These are phyloP conservation scores for Termitomyces sp. DNA, from an alignment of 768 basidiomycete genomes.

Conservation along the genomic window DNA sequence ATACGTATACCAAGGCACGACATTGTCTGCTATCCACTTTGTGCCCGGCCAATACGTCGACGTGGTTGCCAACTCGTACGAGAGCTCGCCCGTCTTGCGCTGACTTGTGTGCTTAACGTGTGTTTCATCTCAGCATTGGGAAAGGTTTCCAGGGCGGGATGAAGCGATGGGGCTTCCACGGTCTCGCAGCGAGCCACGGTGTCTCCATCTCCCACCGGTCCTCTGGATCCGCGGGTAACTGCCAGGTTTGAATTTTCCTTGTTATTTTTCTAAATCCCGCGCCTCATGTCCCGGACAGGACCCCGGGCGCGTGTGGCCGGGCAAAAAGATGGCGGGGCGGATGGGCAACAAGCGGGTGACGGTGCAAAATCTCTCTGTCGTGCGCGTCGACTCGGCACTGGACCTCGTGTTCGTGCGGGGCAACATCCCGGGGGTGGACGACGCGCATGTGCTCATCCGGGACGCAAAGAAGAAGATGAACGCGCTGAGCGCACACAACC, in stretches of 20 bases:
- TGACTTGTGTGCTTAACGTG: too few species aligned
- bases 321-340: slow-evolving; percentile 97
- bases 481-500: slow-evolving; percentile 54
- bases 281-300: slow-evolving; percentile 47
- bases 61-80: slow-evolving; percentile 85
- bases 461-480: slow-evolving; percentile 88
- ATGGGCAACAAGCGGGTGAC: slow-evolving; percentile 84
- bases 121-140: slow-evolving; percentile 58
- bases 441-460: slow-evolving; percentile 76
- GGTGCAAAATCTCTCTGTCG: slow-evolving; percentile 81
- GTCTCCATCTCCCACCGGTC: slow-evolving; percentile 92
- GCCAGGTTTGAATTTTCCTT: slow-evolving; percentile 57
- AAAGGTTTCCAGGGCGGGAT: slow-evolving; percentile 97
- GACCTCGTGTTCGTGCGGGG: slow-evolving; percentile 91
- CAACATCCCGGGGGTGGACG: slow-evolving; percentile 85
- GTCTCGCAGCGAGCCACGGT: slow-evolving; percentile 92
- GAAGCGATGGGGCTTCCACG: slow-evolving; percentile 94
- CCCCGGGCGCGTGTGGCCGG: slow-evolving; percentile 93
- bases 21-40: slow-evolving; percentile 87
- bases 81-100: slow-evolving; percentile 18
- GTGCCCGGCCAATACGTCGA: slow-evolving; percentile 97
- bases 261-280: neutral
- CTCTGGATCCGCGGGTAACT: slow-evolving; percentile 88
- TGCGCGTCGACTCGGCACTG: slow-evolving; percentile 80
- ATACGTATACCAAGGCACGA: slow-evolving; percentile 48